Base-by-base conservation (phyloP, 257 asterid genomes). In the Salvia splendens region DNA sequence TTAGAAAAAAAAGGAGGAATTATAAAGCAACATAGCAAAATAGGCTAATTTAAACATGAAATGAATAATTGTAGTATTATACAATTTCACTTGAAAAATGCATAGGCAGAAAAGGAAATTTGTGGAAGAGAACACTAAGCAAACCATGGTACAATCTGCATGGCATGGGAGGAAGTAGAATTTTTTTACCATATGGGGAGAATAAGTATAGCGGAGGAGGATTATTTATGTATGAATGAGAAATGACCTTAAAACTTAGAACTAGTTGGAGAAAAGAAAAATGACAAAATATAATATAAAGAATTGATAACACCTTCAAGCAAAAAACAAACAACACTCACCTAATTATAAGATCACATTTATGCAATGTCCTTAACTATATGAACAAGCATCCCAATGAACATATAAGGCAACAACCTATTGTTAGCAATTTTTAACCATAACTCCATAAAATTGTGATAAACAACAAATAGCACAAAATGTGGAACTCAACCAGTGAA, bases 31-130 rank as follows among this genome's bases (percentile, higher is more conserved):
- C 38, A 42, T 5, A 52, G 80, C 70, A 47, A 28, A 42, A 5
- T n/a, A 32, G n/a, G 47, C 52, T 12, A 48, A 35, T 60, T 67
- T 48, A 67, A 75, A 12, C 68, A 40, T 15, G 61, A 74, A 45
- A 35, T 38, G 30, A 55, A 36, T 40, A 45, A 68, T 10, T 54
- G 36, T 9, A 50, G 61, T 30, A 63, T 52, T 40, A 52, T 0
- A 10, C 47, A 17, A 20, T 45, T 70, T 49, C 65, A 51, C 51
- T 67, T 33, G 32, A 10, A 42, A 68, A 56, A 67, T 12, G 46
- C 42, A 70, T 49, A 38, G 6, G 48, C 5, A 5, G 17, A 52
- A 67, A 78, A 45, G 8, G 52, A 58, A 4, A 56, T 4, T 2
- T 49, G 15, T 28, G 48, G 47, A 49, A 24, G 32, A 52, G 65